phyloP scores from a whole-genome alignment of 805 yeast genomes.

The Kodamaea lidongshanica region DNA sequence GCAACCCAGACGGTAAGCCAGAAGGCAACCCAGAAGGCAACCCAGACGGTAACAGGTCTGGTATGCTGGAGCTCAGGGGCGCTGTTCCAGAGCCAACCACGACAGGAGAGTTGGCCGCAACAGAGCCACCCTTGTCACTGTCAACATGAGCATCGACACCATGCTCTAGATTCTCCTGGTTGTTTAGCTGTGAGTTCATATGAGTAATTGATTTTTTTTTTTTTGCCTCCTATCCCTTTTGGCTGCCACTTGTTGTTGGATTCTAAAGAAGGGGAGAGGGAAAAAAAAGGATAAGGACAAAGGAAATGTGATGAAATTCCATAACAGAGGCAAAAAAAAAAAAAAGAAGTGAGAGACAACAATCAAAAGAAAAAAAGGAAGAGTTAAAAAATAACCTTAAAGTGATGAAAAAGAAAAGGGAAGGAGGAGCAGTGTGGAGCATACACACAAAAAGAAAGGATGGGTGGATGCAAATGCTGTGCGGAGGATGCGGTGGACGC shows the following conservation, averaged over 20 bases:
- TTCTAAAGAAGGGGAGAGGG: conserved; percentile 5
- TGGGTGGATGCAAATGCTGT: too few relatives aligned
- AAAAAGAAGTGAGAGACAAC: conserved; percentile 7
- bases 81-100: conserved; percentile 18
- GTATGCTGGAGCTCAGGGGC: conserved; percentile 1
- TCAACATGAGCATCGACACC: too few relatives aligned
- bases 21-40: too few relatives aligned
- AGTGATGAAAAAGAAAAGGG: background rate
- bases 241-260: conserved; percentile 2
- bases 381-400: background rate
- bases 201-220: conserved; percentile 5
- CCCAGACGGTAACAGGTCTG: too few relatives aligned
- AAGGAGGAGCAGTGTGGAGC: background rate
- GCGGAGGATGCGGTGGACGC: too few relatives aligned
- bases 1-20: too few relatives aligned
- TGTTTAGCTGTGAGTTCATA: conserved; percentile 9
- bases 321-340: conserved; percentile 9
- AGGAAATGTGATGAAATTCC: conserved; percentile 8
- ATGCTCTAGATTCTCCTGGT: conserved; percentile 7
- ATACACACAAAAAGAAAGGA: background rate
- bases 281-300: conserved; percentile 3
- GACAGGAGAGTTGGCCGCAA: conserved; percentile 23
- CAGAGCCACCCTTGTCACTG: conserved; percentile 6
- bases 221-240: too few relatives aligned
- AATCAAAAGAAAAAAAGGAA: conserved; percentile 5